phyloP scores from a whole-genome alignment of 2,329 filamentous ascomycete genomes.

The Fusarium sterilihyphosum region DNA sequence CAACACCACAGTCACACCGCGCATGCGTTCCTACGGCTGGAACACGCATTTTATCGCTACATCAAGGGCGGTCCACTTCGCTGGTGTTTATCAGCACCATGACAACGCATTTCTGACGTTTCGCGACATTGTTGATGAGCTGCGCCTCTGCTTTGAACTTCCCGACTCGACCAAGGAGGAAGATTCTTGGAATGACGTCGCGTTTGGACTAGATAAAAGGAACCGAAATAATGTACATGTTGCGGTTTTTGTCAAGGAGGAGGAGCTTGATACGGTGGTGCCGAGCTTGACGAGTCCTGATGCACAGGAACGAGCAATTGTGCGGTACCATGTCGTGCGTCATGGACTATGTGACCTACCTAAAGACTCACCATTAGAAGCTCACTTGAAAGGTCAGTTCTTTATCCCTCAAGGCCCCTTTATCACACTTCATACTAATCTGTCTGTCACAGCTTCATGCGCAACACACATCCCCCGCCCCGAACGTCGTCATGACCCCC shows the following conservation, averaged over 20 bases:
- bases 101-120: conserved; percentile 15
- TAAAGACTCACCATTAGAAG: background rate
- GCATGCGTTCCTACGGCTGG: background rate
- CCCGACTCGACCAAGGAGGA: background rate
- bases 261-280: background rate
- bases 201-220: background rate
- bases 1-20: background rate
- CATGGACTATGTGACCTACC: background rate
- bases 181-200: conserved; percentile 7
- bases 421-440: background rate
- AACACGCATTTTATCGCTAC: background rate
- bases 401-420: too few species aligned
- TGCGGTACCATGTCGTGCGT: background rate
- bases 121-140: conserved; percentile 23
- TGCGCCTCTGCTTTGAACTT: conserved; percentile 31
- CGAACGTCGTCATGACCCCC: background rate
- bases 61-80: background rate
- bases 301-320: background rate
- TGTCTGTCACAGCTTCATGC: background rate
- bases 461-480: background rate
- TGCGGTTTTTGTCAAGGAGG: background rate
- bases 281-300: background rate
- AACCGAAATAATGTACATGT: too few species aligned
- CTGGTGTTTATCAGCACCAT: background rate
- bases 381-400: background rate